Percentiles rank a stretch among this genome's conserved stretches.
phyloP scores from a whole-genome alignment of 495 filamentous ascomycete genomes.

The Geoglossum glabrum region DNA sequence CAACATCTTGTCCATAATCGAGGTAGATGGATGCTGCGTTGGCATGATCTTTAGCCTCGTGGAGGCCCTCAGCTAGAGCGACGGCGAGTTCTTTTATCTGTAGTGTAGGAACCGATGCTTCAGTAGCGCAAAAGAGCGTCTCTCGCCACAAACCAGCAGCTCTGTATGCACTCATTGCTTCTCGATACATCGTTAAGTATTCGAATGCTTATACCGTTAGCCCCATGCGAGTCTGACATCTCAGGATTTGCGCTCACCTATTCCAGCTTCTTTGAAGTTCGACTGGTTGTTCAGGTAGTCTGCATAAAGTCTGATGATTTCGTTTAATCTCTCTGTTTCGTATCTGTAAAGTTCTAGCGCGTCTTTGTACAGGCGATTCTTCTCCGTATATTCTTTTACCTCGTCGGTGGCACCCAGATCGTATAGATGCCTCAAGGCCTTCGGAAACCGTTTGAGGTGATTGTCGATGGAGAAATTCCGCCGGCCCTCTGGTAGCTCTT shows the following conservation, averaged over 20 bases:
- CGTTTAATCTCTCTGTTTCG: constrained; percentile 34
- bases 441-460: constrained; percentile 49
- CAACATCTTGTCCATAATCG: constrained; percentile 55
- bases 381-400: constrained; percentile 47
- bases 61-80: constrained; percentile 46
- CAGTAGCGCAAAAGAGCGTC: constrained; percentile 54
- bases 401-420: constrained; percentile 51
- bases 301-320: constrained; percentile 58
- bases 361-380: constrained; percentile 56
- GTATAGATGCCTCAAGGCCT: constrained; percentile 61
- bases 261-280: constrained; percentile 63
- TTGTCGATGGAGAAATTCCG: constrained; percentile 76
- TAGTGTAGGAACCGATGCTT: constrained; percentile 34
- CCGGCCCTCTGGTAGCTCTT: constrained; percentile 44
- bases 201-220: constrained; percentile 1
- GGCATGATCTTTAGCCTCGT: constrained; percentile 62
- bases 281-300: constrained; percentile 52
- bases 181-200: constrained; percentile 47
- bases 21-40: constrained; percentile 61
- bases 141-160: constrained; percentile 79
- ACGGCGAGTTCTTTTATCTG: constrained; percentile 44
- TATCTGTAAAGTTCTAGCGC: constrained; percentile 76
- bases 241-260: constrained; percentile 20
- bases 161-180: constrained; percentile 61
- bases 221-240: background rate